Evolutionary conservation across 768 basidiomycete species (phyloP), one percentile per base, ranked within the genome.

Genomic region (Solioccasus polychromus): DNA sequence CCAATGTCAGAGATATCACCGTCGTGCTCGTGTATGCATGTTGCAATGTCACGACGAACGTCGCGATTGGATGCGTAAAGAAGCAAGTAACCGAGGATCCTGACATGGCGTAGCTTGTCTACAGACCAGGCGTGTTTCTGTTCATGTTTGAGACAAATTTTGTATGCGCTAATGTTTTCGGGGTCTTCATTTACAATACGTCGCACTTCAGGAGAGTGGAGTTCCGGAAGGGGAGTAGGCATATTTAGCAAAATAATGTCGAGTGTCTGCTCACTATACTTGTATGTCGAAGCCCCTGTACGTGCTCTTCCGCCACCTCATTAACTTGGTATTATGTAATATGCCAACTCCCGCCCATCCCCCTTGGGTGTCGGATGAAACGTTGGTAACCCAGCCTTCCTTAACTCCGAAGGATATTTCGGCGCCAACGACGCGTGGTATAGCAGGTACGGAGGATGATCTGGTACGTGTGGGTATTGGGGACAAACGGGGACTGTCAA

Each of bases 351-450:
- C n/a, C n/a, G n/a, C n/a, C 85, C 89, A 92, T 19, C 72, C 73
- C 8, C 76, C 68, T 30, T 88, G 54, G 48, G 78, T 74, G 17
- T 83, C 82, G 10, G 72, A 54, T 4, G 75, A 64, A 0, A 58
- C 75, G 14, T 69, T 69, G 8, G 76, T 68, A 0, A 82, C 83
- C 90, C 91, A 96, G 1, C 81, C 86, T 17, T 66, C 55, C 5
- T 60, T 52, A 26, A 73, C 66, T 12, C 79, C 78, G 3, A 71
- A 52, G 25, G 79, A 77, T 15, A 71, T 60, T 58, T 99, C 95
- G 7, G 84, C 87, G 3, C 93, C 93, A 36, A 98, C 83, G 38
- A 99, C 39, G 15, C 64, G 71, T n/a, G 71, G 68, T 17, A 73
- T 62, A 1, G 47, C 50, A 15, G 71, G 71, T 14, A 52, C 53